These are phyloP conservation scores for Gilbertella persicaria DNA, from an alignment of 371 early-diverging fungal species.

Conservation along the genomic window DNA sequence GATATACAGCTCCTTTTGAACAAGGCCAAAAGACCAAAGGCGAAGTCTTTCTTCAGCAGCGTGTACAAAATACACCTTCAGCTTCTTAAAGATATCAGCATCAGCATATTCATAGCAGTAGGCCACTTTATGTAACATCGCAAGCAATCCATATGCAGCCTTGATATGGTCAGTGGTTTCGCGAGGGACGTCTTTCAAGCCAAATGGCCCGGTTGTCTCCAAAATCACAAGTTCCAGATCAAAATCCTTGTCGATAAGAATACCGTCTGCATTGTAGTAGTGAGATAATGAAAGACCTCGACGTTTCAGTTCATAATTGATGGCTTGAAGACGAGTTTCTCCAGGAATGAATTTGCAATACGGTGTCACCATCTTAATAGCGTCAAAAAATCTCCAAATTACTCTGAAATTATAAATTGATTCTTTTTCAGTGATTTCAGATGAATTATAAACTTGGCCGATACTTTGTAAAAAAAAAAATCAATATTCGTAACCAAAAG, in stretches of 20 bases:
- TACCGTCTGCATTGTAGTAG: constrained; percentile 20
- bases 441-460: constrained; percentile 6
- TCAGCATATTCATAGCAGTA: constrained; percentile 14
- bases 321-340: constrained; percentile 22
- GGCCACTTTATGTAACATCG: constrained; percentile 8
- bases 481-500: constrained; percentile 12
- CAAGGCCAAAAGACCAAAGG: constrained; percentile 21
- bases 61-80: constrained; percentile 19
- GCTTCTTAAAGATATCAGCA: constrained; percentile 11
- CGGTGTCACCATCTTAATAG: constrained; percentile 8
- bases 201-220: constrained; percentile 23
- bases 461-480: constrained; percentile 12
- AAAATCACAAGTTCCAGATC: constrained; percentile 7
- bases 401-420: constrained; percentile 10
- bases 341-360: constrained; percentile 23
- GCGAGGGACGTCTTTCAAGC: constrained; percentile 9
- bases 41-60: constrained; percentile 21
- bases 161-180: constrained; percentile 22
- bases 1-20: constrained; percentile 14
- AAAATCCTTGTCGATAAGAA: constrained; percentile 10
- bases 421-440: constrained; percentile 11
- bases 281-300: constrained; percentile 8
- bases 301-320: constrained; percentile 11
- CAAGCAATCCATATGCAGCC: constrained; percentile 11
- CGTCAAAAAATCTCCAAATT: constrained; percentile 9